phyloP scores from a whole-genome alignment of 2,329 filamentous ascomycete genomes.

The Trichoderma aggressivum region DNA sequence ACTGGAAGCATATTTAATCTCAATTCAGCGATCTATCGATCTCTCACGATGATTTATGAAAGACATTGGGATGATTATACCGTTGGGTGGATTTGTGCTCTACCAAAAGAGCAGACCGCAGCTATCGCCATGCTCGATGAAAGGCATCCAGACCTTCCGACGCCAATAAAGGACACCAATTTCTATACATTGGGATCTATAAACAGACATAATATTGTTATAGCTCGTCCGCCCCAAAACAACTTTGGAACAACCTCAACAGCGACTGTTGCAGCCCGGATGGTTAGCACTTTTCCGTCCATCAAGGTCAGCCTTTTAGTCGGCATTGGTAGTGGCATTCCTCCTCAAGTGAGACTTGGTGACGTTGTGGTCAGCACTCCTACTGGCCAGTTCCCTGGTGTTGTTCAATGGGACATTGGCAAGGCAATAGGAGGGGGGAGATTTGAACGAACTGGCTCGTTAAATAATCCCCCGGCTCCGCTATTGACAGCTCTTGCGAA shows the following conservation, averaged over 20 bases:
- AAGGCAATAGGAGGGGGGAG: neutral
- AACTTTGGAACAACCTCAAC: neutral
- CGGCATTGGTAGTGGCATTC: neutral
- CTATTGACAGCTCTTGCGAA: neutral
- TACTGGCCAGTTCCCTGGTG: neutral
- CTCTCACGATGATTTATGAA: neutral
- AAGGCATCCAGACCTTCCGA: neutral
- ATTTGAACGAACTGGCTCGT: neutral
- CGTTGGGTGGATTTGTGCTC: neutral
- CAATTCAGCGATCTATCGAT: neutral
- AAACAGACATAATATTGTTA: neutral
- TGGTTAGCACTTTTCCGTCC: neutral
- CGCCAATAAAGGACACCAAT: neutral
- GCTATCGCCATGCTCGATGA: neutral
- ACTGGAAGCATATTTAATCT: no score
- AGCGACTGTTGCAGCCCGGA: neutral
- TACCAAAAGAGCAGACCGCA: neutral
- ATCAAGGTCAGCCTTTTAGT: neutral
- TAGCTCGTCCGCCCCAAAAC: neutral
- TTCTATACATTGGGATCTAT: neutral
- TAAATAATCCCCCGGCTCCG: neutral
- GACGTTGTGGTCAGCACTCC: neutral
- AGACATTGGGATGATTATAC: no score
- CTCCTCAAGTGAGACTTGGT: neutral
- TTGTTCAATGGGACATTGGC: neutral